Evolutionary conservation across 2,329 filamentous ascomycete genomes (phyloP).

Genomic region (Colletotrichum navitas): DNA sequence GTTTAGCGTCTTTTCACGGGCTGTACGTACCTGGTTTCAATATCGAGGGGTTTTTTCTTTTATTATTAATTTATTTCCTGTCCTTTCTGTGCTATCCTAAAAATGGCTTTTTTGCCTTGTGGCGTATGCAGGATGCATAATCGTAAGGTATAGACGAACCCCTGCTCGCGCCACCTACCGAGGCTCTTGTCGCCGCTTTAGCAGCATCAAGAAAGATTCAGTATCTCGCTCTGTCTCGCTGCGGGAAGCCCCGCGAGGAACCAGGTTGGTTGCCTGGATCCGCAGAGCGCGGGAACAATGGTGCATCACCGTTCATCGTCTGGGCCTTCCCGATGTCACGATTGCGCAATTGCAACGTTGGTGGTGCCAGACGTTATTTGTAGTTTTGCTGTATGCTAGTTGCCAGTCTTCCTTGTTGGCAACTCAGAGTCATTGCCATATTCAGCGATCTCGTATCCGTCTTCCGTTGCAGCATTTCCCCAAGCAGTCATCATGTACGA

Average conservation of each 20-base stretch:
- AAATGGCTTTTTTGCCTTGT: conserved; percentile 5
- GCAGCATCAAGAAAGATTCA: too few relatives aligned
- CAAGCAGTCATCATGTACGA: neutral
- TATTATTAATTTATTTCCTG: neutral
- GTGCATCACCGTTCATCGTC: conserved; percentile 11
- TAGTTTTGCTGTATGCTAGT: neutral
- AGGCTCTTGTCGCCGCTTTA: conserved; percentile 25
- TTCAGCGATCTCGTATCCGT: conserved; percentile 8
- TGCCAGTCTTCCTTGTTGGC: conserved; percentile 5
- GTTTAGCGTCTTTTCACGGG: conserved; percentile 11
- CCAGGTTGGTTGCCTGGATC: neutral
- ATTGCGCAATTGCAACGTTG: neutral
- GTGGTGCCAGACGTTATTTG: conserved; percentile 7
- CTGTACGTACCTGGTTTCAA: too few relatives aligned
- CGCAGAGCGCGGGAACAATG: neutral
- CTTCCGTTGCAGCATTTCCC: neutral
- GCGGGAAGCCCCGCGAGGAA: conserved; percentile 21
- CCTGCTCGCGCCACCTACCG: conserved; percentile 27
- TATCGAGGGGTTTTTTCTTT: neutral
- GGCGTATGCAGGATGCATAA: conserved; percentile 22
- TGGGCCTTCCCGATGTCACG: neutral
- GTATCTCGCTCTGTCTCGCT: conserved; percentile 4
- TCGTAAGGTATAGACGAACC: conserved; percentile 11
- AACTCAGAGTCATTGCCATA: neutral
- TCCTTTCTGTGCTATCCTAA: neutral